Evolutionary conservation across 257 asterid species (phyloP).

Genomic region (Nicotiana attenuata): DNA sequence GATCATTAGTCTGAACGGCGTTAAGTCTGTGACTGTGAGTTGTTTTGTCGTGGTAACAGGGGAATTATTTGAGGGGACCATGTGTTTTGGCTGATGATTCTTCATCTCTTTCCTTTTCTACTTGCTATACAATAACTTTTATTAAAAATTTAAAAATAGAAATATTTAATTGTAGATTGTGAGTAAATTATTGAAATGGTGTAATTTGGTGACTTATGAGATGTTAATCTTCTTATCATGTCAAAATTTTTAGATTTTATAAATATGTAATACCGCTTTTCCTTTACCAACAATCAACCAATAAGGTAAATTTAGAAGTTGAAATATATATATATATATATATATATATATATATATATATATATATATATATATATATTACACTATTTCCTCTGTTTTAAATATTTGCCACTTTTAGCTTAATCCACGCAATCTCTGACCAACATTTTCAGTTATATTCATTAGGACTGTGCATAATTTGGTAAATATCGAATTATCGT

Average conservation of each 20-base stretch:
- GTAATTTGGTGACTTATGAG: not conserved
- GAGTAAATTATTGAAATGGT: not conserved
- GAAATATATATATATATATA: no score
- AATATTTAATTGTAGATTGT: not conserved
- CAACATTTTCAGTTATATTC: no score
- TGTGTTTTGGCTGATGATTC: not conserved
- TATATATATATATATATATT: no score
- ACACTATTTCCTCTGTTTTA: no score
- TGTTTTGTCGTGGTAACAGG: conserved; percentile 2
- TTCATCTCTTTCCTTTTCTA: conserved; percentile 3
- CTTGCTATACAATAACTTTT: not conserved
- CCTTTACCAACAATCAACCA: not conserved
- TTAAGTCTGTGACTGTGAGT: not conserved
- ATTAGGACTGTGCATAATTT: no score
- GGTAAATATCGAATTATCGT: no score
- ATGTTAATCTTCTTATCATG: not conserved
- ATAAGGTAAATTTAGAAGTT: not conserved
- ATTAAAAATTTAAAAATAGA: not conserved
- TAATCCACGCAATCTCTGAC: no score
- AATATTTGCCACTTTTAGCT: no score
- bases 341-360: no score
- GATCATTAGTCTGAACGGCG: not conserved
- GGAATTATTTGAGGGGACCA: conserved; percentile 4
- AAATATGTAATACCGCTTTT: not conserved
- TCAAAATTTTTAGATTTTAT: not conserved